These are phyloP conservation scores for Dactylellina cionopaga DNA, from an alignment of 2,329 filamentous ascomycete species.

Conservation along the genomic window DNA sequence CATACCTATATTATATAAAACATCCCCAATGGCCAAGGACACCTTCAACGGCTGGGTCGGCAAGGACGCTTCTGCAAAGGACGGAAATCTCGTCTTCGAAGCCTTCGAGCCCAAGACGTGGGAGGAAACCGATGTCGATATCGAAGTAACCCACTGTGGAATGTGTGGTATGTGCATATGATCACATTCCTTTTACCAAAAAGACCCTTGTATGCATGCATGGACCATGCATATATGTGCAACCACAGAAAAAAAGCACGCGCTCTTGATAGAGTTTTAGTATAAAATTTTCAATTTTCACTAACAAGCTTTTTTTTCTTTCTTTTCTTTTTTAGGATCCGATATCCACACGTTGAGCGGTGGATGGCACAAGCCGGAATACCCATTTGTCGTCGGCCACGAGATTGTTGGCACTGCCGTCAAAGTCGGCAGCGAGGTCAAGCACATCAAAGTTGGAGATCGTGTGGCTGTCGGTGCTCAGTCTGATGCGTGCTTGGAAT, in stretches of 20 bases:
- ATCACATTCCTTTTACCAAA: constrained; percentile 37
- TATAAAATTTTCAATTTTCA: too few species aligned
- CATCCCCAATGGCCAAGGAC: constrained; percentile 30
- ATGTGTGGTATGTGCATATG: constrained; percentile 65
- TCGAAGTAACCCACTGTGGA: constrained; percentile 73
- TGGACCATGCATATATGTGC: too few species aligned
- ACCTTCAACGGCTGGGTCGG: constrained; percentile 42
- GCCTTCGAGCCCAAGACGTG: constrained; percentile 72
- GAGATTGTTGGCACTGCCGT: constrained; percentile 72
- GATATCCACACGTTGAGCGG: constrained; percentile 60
- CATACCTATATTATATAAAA: not conserved
- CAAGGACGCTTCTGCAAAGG: constrained; percentile 20
- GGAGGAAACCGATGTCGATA: constrained; percentile 73
- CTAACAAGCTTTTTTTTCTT: constrained; percentile 5
- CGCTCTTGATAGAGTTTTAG: too few species aligned
- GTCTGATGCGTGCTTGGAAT: constrained; percentile 67
- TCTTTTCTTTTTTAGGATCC: constrained; percentile 24
- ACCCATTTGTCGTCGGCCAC: constrained; percentile 70
- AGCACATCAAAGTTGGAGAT: constrained; percentile 69
- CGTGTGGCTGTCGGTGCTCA: constrained; percentile 73
- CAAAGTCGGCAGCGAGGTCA: constrained; percentile 66
- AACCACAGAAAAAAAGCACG: too few species aligned
- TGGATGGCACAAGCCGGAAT: constrained; percentile 58
- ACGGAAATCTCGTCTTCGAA: constrained; percentile 51
- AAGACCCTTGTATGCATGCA: not conserved